Percentiles rank a stretch among this genome's conserved stretches.
These are phyloP conservation scores for Aspergillus olivimuriae DNA, from an alignment of 495 filamentous ascomycete species.

Conservation along the genomic window DNA sequence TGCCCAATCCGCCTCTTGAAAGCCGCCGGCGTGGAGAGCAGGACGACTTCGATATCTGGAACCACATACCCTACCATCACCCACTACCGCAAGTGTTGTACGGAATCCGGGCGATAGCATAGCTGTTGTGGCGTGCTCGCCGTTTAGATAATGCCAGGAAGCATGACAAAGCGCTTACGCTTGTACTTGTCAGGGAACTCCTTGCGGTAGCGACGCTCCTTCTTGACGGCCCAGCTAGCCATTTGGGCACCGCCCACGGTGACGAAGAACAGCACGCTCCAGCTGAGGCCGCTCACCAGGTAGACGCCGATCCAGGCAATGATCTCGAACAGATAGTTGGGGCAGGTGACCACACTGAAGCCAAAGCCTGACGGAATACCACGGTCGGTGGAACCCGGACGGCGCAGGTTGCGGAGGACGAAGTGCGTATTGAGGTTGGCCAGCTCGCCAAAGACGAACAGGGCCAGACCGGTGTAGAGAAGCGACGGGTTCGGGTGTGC, in stretches of 20 bases:
- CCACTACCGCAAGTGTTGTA: too few relatives aligned
- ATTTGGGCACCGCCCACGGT: slow-evolving; percentile 64
- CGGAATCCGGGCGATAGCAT: too few relatives aligned
- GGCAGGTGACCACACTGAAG: slow-evolving; percentile 85
- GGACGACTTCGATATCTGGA: too few relatives aligned
- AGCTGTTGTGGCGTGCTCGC: too few relatives aligned
- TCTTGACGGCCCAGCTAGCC: slow-evolving; percentile 82
- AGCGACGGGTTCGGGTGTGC: slow-evolving; percentile 37
- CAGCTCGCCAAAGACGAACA: slow-evolving; percentile 72
- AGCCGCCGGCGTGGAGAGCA: too few relatives aligned
- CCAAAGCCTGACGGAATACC: slow-evolving; percentile 83
- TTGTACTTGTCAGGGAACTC: slow-evolving; percentile 88
- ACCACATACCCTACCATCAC: too few relatives aligned
- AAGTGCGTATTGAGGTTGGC: slow-evolving; percentile 75
- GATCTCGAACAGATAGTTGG: slow-evolving; percentile 94
- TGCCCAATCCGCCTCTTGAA: too few relatives aligned
- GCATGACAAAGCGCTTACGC: slow-evolving; percentile 74
- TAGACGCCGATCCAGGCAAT: slow-evolving; percentile 75
- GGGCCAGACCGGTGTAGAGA: slow-evolving; percentile 54
- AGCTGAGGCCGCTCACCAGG: slow-evolving; percentile 68
- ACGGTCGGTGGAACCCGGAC: slow-evolving; percentile 72
- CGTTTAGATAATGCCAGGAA: slow-evolving; percentile 59
- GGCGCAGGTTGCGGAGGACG: slow-evolving; percentile 66
- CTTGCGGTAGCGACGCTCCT: slow-evolving; percentile 81
- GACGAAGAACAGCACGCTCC: slow-evolving; percentile 66